Conservation (phyloP, 2,329 filamentous ascomycete species). For the Arthrobotrys megalospora region DNA sequence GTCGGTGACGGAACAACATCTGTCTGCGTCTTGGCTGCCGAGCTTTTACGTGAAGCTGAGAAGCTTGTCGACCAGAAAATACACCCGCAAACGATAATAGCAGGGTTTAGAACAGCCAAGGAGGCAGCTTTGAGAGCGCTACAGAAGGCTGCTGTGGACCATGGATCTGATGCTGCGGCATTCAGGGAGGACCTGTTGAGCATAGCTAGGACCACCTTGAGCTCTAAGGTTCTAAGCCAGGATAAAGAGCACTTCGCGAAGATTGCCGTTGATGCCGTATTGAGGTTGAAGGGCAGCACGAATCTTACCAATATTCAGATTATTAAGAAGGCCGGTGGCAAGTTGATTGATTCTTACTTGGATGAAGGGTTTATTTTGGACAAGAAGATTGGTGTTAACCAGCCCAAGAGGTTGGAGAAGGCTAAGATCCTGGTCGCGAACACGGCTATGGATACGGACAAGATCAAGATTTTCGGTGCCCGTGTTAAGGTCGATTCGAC, state of each 20-base stretch:
- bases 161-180: constrained; percentile 84
- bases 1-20: constrained; percentile 98
- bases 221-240: constrained; percentile 96
- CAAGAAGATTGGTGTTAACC: constrained; percentile 99
- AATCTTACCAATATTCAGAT: constrained; percentile 99
- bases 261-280: constrained; percentile 90
- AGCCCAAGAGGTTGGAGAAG: constrained; percentile 96
- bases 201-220: constrained; percentile 94
- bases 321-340: constrained; percentile 99
- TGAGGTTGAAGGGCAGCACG: constrained; percentile 88
- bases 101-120: constrained; percentile 98
- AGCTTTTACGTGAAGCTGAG: constrained; percentile 95
- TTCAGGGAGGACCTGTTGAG: constrained; percentile 91
- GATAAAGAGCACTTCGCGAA: constrained; percentile 92
- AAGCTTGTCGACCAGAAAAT: constrained; percentile 98
- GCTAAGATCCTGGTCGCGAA: constrained; percentile 98
- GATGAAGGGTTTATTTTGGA: constrained; percentile 99
- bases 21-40: constrained; percentile 94
- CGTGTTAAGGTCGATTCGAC: constrained; percentile 97
- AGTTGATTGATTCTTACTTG: constrained; percentile 96
- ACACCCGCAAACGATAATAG: constrained; percentile 98
- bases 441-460: constrained; percentile 99
- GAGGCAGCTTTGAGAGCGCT: constrained; percentile 87
- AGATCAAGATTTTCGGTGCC: constrained; percentile 99
- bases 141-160: constrained; percentile 87